Conservation (phyloP, 2,329 filamentous ascomycete species). For the Penicillium sclerotiorum region DNA sequence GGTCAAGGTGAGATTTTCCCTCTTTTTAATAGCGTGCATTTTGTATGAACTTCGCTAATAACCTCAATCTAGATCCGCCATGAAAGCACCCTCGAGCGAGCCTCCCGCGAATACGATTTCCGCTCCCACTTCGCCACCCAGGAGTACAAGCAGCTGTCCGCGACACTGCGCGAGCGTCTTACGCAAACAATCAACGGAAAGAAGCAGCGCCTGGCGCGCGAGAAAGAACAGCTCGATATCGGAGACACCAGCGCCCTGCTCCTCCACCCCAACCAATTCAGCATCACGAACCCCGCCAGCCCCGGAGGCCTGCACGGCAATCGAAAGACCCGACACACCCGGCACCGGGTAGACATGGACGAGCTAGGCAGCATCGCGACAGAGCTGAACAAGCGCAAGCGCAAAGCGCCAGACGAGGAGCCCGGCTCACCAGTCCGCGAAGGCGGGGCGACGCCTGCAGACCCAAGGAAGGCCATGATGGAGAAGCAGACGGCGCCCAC, state of each 20-base stretch:
- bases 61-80: constrained; percentile 55
- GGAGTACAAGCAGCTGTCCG: constrained; percentile 62
- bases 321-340: constrained; percentile 64
- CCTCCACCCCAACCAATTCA: constrained; percentile 67
- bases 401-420: constrained; percentile 62
- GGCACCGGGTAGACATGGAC: constrained; percentile 59
- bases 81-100: constrained; percentile 57
- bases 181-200: constrained; percentile 61
- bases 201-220: constrained; percentile 60
- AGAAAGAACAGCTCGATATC: constrained; percentile 69
- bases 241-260: constrained; percentile 67
- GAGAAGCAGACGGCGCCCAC: constrained; percentile 61
- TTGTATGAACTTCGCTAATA: too few species aligned
- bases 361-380: constrained; percentile 52
- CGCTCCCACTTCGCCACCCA: constrained; percentile 64
- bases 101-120: constrained; percentile 60
- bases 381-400: constrained; percentile 60
- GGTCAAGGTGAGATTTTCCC: constrained; percentile 67
- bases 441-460: constrained; percentile 50
- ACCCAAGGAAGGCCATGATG: constrained; percentile 54
- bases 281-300: constrained; percentile 65
- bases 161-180: constrained; percentile 64
- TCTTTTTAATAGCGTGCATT: neutral
- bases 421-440: constrained; percentile 60
- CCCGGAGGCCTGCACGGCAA: constrained; percentile 63